phyloP scores from a whole-genome alignment of 1,284 basidiomycete genomes.

The Ceratobasidium sp. region DNA sequence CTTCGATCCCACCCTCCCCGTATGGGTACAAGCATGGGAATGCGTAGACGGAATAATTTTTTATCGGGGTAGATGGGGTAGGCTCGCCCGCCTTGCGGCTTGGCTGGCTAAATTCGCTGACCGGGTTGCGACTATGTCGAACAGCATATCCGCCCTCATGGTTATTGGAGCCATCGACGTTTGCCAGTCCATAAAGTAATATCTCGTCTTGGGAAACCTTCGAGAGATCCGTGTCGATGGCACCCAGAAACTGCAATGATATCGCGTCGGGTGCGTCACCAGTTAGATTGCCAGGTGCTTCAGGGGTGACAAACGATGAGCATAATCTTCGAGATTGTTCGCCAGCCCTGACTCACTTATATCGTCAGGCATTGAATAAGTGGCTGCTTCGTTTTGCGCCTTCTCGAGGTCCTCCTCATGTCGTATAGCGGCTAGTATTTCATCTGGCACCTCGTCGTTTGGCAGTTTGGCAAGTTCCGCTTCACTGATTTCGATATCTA shows the following conservation, averaged over 20 bases:
- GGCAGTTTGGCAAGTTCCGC: conserved; percentile 21
- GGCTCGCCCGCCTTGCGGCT: too few relatives aligned
- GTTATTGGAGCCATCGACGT: neutral
- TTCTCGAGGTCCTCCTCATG: neutral
- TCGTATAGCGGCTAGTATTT: conserved; percentile 32
- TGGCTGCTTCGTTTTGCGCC: conserved; percentile 13
- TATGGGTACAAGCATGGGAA: conserved; percentile 61
- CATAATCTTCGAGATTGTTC: too few relatives aligned
- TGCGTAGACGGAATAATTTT: conserved; percentile 50
- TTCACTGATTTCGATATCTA: conserved; percentile 7
- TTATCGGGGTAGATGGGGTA: neutral
- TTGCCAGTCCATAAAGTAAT: neutral
- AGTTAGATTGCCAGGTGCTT: too few relatives aligned
- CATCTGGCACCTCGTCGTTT: conserved; percentile 42
- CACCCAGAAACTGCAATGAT: conserved; percentile 34
- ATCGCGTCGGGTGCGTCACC: conserved; percentile 18
- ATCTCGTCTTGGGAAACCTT: conserved; percentile 18
- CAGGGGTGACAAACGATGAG: too few relatives aligned
- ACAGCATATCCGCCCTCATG: conserved; percentile 44
- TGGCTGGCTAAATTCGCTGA: conserved; percentile 6
- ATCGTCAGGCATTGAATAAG: conserved; percentile 28
- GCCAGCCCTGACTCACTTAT: neutral
- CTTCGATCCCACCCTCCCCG: conserved; percentile 59
- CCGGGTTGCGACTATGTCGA: neutral
- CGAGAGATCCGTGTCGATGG: conserved; percentile 39